Evolutionary conservation across 164 flowering plant genomes (phyloP).

Genomic region (Aristolochia fimbriata): DNA sequence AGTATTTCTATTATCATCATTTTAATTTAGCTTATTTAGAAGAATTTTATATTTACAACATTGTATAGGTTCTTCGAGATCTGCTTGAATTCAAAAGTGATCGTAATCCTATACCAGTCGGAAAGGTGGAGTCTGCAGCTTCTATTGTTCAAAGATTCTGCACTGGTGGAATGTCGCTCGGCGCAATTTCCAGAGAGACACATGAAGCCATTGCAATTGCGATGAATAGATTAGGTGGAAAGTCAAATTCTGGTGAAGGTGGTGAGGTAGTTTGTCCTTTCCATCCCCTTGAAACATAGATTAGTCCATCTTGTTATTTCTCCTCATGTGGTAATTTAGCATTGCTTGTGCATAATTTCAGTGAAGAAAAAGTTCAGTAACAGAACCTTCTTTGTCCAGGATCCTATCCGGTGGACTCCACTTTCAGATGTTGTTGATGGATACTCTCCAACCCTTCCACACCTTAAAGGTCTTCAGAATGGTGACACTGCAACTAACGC

Average conservation of each 20-base stretch:
- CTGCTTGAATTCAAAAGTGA: constrained; percentile 94
- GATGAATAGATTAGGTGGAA: constrained; percentile 96
- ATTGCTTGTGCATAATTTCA: background rate
- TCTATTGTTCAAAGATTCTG: constrained; percentile 91
- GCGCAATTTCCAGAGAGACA: constrained; percentile 98
- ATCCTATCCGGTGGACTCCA: constrained; percentile 96
- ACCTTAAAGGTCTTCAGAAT: constrained; percentile 99
- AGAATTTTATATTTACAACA: background rate
- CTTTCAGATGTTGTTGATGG: constrained; percentile 98
- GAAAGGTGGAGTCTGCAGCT: constrained; percentile 87
- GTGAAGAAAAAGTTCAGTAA: background rate
- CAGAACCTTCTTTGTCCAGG: constrained; percentile 30
- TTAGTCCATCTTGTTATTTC: background rate
- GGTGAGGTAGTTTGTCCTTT: constrained; percentile 67
- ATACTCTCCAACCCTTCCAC: constrained; percentile 97
- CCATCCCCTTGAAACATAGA: background rate
- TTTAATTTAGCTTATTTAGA: background rate
- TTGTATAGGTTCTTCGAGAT: constrained; percentile 81
- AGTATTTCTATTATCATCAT: background rate
- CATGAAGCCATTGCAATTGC: constrained; percentile 99
- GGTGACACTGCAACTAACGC: constrained; percentile 99
- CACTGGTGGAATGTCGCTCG: constrained; percentile 99
- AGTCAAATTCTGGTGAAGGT: constrained; percentile 99
- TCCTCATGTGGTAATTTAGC: background rate
- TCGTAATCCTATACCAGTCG: constrained; percentile 81